Evolutionary conservation across 108 stramenopile genomes (phyloP).

Genomic region (Conticribra guillardii): DNA sequence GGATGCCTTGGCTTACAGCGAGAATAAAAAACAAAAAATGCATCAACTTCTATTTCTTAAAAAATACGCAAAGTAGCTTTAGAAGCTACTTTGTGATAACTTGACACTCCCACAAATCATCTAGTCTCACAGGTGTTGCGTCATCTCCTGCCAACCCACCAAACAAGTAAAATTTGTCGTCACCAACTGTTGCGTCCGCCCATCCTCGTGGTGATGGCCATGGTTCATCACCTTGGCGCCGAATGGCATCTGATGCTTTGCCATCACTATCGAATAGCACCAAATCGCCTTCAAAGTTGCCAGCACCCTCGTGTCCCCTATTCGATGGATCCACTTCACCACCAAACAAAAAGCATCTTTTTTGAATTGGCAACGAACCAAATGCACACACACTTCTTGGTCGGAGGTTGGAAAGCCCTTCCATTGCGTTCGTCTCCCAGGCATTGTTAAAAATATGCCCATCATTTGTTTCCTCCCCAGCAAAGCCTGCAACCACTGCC

Average conservation of each 20-base stretch:
- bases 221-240: background rate
- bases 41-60: too few species aligned
- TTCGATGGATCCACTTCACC: constrained; percentile 76
- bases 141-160: constrained; percentile 77
- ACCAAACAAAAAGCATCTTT: constrained; percentile 62
- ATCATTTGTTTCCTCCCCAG: constrained; percentile 71
- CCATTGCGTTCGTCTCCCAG: constrained; percentile 41
- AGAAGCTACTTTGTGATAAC: too few species aligned
- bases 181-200: constrained; percentile 53
- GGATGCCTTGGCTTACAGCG: too few species aligned
- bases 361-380: constrained; percentile 47
- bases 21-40: too few species aligned
- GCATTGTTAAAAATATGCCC: constrained; percentile 50
- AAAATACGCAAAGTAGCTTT: too few species aligned
- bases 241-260: too few species aligned
- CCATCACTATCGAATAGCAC: too few species aligned
- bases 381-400: constrained; percentile 64
- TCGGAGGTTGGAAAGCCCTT: constrained; percentile 37
- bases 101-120: too few species aligned
- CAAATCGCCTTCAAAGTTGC: constrained; percentile 70
- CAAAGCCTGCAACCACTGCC: constrained; percentile 67
- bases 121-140: too few species aligned
- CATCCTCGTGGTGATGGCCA: constrained; percentile 66
- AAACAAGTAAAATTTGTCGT: constrained; percentile 54
- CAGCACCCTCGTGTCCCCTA: constrained; percentile 74